Evolutionary conservation across 2,329 filamentous ascomycete species (phyloP).

Genomic region (Chaetothyriales sp.): DNA sequence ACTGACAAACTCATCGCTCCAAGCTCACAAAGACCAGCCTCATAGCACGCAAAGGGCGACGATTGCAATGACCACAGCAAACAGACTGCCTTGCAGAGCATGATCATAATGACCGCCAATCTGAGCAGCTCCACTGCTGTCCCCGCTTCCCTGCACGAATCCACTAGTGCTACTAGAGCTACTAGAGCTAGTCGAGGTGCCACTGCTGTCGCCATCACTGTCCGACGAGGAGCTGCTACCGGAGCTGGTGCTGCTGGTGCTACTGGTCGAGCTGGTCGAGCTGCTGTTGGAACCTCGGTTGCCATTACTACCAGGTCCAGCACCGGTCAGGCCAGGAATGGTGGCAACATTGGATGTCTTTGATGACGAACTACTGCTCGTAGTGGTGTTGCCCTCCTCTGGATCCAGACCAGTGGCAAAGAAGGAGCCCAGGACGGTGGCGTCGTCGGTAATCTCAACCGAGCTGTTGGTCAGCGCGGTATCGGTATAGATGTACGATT

Average conservation of each 20-base stretch:
- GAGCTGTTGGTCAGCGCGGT: conserved; percentile 55
- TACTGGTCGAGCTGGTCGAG: conserved; percentile 16
- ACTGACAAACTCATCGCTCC: neutral
- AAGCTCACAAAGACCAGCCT: neutral
- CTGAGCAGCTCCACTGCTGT: conserved; percentile 9
- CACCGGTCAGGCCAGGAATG: conserved; percentile 25
- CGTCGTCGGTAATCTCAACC: conserved; percentile 57
- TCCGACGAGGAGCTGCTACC: neutral
- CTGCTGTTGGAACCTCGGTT: conserved; percentile 17
- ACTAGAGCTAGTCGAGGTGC: conserved; percentile 5
- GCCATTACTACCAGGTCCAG: conserved; percentile 34
- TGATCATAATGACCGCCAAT: conserved; percentile 20
- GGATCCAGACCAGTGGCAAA: conserved; percentile 67
- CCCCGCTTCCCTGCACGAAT: conserved; percentile 15
- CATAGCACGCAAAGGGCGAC: conserved; percentile 32
- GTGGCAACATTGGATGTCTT: conserved; percentile 23
- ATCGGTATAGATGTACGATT: conserved; percentile 62
- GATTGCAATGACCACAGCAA: conserved; percentile 33
- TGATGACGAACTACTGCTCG: conserved; percentile 17
- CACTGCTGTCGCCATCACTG: conserved; percentile 1
- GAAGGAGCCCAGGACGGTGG: conserved; percentile 63
- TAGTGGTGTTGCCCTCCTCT: conserved; percentile 30
- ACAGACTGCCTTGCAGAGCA: conserved; percentile 30
- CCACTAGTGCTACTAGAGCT: conserved; percentile 15
- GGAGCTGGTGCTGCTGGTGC: neutral